phyloP scores from a whole-genome alignment of 306 rosid species.

The Morella rubra region DNA sequence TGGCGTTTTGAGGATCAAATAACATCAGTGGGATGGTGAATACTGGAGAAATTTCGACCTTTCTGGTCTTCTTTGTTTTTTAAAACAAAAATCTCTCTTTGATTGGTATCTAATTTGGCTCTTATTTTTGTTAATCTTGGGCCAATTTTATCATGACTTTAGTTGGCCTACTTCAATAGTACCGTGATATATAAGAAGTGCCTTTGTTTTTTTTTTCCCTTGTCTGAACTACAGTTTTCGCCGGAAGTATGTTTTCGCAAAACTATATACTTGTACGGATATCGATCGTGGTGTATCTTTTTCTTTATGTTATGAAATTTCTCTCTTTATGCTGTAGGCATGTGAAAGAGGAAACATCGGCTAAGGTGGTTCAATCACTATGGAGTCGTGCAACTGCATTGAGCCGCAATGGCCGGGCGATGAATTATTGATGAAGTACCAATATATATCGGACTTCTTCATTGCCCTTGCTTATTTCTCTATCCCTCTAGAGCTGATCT shows the following conservation, averaged over 20 bases:
- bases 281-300: not conserved
- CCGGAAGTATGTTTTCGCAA: not conserved
- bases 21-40: not conserved
- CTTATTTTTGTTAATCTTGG: not conserved
- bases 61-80: not conserved
- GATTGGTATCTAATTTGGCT: not conserved
- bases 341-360: conserved; percentile 29
- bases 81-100: not conserved
- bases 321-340: conserved; percentile 31
- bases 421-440: conserved; percentile 71
- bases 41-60: not conserved
- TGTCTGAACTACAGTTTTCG: not conserved
- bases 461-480: conserved; percentile 81
- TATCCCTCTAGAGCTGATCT: conserved; percentile 74
- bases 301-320: not conserved
- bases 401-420: conserved; percentile 71
- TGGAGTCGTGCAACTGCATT: conserved; percentile 71
- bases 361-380: conserved; percentile 42
- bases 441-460: conserved; percentile 73
- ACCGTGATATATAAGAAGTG: not conserved
- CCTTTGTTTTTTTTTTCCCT: not conserved
- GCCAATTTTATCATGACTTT: not conserved
- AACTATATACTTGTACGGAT: not conserved
- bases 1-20: not conserved
- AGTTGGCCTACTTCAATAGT: not conserved